Percentiles rank a stretch among this genome's conserved stretches.
These are phyloP conservation scores for Avena insularis DNA, from an alignment of 176 grass and related monocot species.

Conservation along the genomic window DNA sequence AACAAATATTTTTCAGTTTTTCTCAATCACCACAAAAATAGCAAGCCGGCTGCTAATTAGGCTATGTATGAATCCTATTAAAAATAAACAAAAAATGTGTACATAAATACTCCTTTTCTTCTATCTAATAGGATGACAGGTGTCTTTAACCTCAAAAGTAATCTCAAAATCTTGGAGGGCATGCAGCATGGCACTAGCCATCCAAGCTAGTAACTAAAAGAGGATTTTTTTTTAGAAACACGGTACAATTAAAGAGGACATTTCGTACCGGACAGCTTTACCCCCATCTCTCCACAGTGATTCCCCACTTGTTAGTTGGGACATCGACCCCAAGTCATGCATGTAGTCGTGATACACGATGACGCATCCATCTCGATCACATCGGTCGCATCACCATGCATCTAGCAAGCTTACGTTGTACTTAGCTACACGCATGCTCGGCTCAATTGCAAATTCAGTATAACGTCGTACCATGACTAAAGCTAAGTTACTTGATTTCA, in stretches of 20 bases:
- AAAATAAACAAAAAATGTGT: too few relatives aligned
- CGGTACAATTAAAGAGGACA: background rate
- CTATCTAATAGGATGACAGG: too few relatives aligned
- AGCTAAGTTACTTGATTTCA: background rate
- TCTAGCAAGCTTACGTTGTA: background rate
- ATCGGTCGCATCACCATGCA: background rate
- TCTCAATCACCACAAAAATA: background rate
- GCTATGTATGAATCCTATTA: too few relatives aligned
- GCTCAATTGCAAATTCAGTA: too few relatives aligned
- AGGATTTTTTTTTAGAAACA: background rate
- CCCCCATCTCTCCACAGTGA: constrained; percentile 27
- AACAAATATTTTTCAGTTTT: background rate
- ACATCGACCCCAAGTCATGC: background rate
- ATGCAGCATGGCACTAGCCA: background rate
- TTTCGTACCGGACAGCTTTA: background rate
- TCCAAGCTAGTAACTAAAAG: background rate
- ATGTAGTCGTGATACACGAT: constrained; percentile 37
- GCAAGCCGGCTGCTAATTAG: too few relatives aligned
- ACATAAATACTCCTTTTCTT: too few relatives aligned
- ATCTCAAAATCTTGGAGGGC: background rate
- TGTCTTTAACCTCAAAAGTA: too few relatives aligned
- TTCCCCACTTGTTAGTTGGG: background rate
- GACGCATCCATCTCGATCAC: background rate
- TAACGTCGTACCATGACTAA: background rate
- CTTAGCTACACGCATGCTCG: background rate